These are phyloP conservation scores for Exophiala aquamarina DNA, from an alignment of 2,329 filamentous ascomycete species.

Conservation along the genomic window DNA sequence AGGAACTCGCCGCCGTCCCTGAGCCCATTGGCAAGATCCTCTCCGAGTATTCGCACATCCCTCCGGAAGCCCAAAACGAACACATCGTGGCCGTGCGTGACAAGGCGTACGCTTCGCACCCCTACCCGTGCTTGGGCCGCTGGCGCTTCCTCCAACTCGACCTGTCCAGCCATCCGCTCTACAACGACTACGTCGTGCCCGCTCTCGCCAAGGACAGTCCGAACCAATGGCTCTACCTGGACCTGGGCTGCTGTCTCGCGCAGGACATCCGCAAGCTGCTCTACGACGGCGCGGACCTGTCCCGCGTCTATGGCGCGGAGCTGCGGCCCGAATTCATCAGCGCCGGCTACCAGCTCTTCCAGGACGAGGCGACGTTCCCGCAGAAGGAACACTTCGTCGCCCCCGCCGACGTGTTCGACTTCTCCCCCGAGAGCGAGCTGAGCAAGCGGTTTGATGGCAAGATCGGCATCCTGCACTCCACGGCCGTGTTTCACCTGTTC, in stretches of 20 bases:
- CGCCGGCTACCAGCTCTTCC: slow-evolving; percentile 44
- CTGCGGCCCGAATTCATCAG: slow-evolving; percentile 40
- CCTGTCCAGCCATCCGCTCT: slow-evolving; percentile 34
- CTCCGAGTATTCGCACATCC: slow-evolving; percentile 20
- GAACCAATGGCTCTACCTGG: slow-evolving; percentile 35
- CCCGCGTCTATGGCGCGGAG: slow-evolving; percentile 39
- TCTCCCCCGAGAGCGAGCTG: slow-evolving; percentile 18
- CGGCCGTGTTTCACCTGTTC: slow-evolving; percentile 44
- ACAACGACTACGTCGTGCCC: slow-evolving; percentile 24
- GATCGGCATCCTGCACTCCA: slow-evolving; percentile 37
- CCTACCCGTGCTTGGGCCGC: slow-evolving; percentile 46
- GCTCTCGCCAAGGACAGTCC: slow-evolving; percentile 14
- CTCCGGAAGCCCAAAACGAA: slow-evolving; percentile 16
- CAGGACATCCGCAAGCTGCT: slow-evolving; percentile 46
- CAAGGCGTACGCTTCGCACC: slow-evolving; percentile 29
- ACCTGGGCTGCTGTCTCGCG: slow-evolving; percentile 45
- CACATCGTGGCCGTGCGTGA: slow-evolving; percentile 26
- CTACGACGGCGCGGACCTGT: slow-evolving; percentile 49
- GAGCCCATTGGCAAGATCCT: slow-evolving; percentile 17
- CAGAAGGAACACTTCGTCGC: slow-evolving; percentile 38
- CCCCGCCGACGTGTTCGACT: slow-evolving; percentile 33
- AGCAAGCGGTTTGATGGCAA: slow-evolving; percentile 29
- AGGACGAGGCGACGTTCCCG: slow-evolving; percentile 35
- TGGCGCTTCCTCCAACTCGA: slow-evolving; percentile 46
- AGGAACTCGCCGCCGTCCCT: slow-evolving; percentile 17